These are phyloP conservation scores for Sclerotinia glacialis DNA, from an alignment of 2,329 filamentous ascomycete species.

Conservation along the genomic window DNA sequence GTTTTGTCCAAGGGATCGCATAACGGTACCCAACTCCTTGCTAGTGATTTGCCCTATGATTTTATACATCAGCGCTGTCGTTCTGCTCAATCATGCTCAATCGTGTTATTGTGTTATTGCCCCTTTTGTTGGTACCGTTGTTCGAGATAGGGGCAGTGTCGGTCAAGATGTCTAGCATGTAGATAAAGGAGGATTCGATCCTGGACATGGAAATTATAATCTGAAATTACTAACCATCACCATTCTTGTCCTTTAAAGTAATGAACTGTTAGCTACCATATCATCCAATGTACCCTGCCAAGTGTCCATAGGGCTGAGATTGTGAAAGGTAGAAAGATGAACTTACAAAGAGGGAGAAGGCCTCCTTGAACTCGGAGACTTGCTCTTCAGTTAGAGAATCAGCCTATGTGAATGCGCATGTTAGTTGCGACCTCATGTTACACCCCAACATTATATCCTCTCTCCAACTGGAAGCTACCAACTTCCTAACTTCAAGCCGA, in stretches of 20 bases:
- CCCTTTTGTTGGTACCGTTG: not conserved
- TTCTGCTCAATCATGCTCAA: not conserved
- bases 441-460: not conserved
- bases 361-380: conserved; percentile 99
- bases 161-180: not conserved
- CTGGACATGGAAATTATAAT: not conserved
- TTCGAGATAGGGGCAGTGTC: conserved; percentile 6
- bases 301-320: conserved; percentile 27
- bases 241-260: conserved; percentile 73
- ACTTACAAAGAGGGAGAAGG: conserved; percentile 99
- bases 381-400: conserved; percentile 99
- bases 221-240: conserved; percentile 68
- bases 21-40: conserved; percentile 85
- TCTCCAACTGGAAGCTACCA: not conserved
- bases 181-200: not conserved
- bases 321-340: conserved; percentile 13
- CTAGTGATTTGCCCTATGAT: conserved; percentile 79
- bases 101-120: too few species aligned
- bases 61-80: conserved; percentile 2
- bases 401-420: conserved; percentile 56
- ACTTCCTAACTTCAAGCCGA: not conserved
- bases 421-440: conserved; percentile 22
- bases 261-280: conserved; percentile 33
- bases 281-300: conserved; percentile 27
- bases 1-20: conserved; percentile 87